Evolutionary conservation across 306 rosid species (phyloP), one percentile per base, ranked within the genome.

Genomic region (Cicer cuneatum): DNA sequence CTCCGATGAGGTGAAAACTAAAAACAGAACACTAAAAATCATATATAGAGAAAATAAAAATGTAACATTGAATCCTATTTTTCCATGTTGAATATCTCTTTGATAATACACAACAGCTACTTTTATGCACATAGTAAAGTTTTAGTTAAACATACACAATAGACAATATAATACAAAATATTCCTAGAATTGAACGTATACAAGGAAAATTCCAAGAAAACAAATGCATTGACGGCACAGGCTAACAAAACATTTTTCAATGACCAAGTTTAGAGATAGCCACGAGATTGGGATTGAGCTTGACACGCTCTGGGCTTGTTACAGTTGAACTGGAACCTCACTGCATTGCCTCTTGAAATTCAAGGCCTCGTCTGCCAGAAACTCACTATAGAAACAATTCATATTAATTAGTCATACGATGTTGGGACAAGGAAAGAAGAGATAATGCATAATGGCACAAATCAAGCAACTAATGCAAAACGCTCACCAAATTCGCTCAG

Each of bases 301-400:
- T 69, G 56, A 37, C 63, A 64, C 35, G 43, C 51, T 66, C 35
- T 1, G 35, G 10, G 35, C 53, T 41, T 24, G 40, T 73, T 64
- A 79, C 74, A 69, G 64, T 56, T 85, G 86, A 64, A 70, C 72
- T 40, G 81, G 90, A 67, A 84, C 81, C 81, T 92, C 94, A 7
- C 80, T 88, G 87, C 98, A 93, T 79, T 83, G 82, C 89, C 89
- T 89, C 90, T 89, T 93, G 91, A 93, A 93, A 77, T 78, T 86
- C 85, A 84, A 73, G 52, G 95, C 93, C 78, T 93, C 96, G 5
- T 90, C 98, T 59, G 79, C 87, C 82, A 93, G 66, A 86, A 87
- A 89, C 78, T 90, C 98, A 13, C 98, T 93, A 67, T 33, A 80
- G 75, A 69, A 75, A 51, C 29, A 6, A 78, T 45, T 71, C 57